Base-by-base conservation (phyloP, 148 eudicot species). In the Camellia lanceoleosa region DNA sequence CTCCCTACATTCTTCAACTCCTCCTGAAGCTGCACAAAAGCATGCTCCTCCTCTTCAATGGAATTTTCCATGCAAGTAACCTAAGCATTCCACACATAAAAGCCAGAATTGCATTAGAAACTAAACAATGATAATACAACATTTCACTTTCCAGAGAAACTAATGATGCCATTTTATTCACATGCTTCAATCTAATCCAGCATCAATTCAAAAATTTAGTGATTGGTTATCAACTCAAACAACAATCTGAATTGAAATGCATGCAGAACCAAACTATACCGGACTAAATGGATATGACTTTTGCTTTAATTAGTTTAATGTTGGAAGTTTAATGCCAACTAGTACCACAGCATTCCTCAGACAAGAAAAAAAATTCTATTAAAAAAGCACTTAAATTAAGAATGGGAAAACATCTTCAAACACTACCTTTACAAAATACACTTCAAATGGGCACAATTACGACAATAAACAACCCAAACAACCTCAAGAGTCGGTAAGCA, bases 1-100 rank as follows among this genome's bases (percentile, higher is more conserved):
- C 56, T 67, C 60, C 68, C 80, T 68, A 68, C 73, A n/a, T 59
- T 56, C 74, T 78, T 68, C 55, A 55, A 68, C 52, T 78, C 80
- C 80, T 66, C 71, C 43, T 78, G 54, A n/a, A 68, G 61, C 73
- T 78, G 61, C 73, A 65, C 14, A 66, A 67, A 38, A 30, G 62
- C 51, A 56, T 41, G 64, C 62, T 68, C 74, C 65, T 68, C 80
- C 54, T 78, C 74, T 12, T 68, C 74, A 68, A 43, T 11, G 42
- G 59, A 68, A 55, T 68, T 30, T 46, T 68, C 74, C 42, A 18
- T 52, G 16, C 6, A 43, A 41, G 65, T 43, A 67, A 78, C 80
- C 80, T 78, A 19, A n/a, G 51, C 59, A 65, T 46, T 63, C 44
- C 3, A 23, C 42, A 47, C 5, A 47, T 51, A 18, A 66, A 65